Evolutionary conservation across 2,329 filamentous ascomycete species (phyloP).

Genomic region (Exophiala spinifera): DNA sequence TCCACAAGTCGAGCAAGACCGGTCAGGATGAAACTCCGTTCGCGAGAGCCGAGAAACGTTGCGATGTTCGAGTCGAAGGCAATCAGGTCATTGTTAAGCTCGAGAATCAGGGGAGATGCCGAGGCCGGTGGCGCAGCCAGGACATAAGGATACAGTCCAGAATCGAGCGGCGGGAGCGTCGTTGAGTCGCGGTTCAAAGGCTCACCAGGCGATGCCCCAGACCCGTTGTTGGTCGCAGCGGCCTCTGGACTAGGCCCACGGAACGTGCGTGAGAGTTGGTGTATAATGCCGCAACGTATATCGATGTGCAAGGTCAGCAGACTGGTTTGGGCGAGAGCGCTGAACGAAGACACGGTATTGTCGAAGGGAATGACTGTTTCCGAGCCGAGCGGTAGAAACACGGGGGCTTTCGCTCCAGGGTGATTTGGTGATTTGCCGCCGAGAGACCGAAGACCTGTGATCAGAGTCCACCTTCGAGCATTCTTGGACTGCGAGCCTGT

Average conservation of each 20-base stretch:
- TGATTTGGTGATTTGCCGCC: conserved; percentile 6
- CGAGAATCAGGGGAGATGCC: conserved; percentile 66
- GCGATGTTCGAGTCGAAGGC: conserved; percentile 79
- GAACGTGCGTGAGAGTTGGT: conserved; percentile 68
- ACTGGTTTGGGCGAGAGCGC: conserved; percentile 72
- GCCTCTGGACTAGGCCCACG: conserved; percentile 43
- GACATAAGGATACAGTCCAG: conserved; percentile 43
- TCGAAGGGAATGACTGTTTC: conserved; percentile 88
- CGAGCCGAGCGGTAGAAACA: conserved; percentile 82
- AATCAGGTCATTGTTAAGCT: conserved; percentile 79
- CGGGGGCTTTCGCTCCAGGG: conserved; percentile 45
- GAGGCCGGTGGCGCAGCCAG: conserved; percentile 42
- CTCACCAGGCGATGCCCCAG: conserved; percentile 33
- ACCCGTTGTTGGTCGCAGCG: not conserved
- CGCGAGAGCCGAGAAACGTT: conserved; percentile 66
- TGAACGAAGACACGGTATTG: conserved; percentile 76
- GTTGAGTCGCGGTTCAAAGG: conserved; percentile 47
- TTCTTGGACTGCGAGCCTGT: conserved; percentile 41
- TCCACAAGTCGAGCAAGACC: conserved; percentile 78
- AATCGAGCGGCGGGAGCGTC: conserved; percentile 41
- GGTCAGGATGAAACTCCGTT: conserved; percentile 71
- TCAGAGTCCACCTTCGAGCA: conserved; percentile 77
- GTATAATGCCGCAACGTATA: conserved; percentile 77
- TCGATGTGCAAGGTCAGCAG: conserved; percentile 86
- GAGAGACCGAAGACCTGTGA: conserved; percentile 56